Percentiles rank a stretch among this genome's conserved stretches.
Conservation (phyloP, 768 basidiomycete genomes). For the Lactifluus pinguis region DNA sequence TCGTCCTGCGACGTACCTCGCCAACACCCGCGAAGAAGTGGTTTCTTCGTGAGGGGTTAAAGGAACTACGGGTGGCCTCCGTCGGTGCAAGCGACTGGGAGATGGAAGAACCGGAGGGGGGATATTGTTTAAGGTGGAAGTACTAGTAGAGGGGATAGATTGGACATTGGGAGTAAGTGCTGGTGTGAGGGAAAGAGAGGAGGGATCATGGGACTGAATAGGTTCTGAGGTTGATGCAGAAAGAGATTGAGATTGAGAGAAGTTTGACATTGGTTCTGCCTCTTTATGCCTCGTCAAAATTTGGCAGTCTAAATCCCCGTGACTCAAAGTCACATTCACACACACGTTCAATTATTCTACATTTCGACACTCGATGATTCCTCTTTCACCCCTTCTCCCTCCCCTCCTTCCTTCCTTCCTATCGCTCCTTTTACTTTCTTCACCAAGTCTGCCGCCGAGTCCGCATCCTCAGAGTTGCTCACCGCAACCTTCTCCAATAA, state of each 20-base stretch:
- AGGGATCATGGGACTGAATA: background rate
- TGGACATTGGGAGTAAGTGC: background rate
- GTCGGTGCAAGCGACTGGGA: background rate
- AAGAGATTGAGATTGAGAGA: conserved; percentile 9
- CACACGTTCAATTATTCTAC: background rate
- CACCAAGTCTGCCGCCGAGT: conserved; percentile 14
- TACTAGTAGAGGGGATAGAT: conserved; percentile 7
- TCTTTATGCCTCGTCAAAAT: conserved; percentile 23
- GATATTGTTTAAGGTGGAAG: conserved; percentile 1
- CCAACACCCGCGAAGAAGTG: conserved; percentile 9
- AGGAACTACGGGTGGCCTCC: conserved; percentile 6
- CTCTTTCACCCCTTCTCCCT: conserved; percentile 4
- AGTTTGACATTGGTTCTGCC: conserved; percentile 18
- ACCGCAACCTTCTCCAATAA: conserved; percentile 50
- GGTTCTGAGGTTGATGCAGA: conserved; percentile 7
- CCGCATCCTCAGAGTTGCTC: conserved; percentile 19
- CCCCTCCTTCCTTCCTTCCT: conserved; percentile 3
- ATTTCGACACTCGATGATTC: conserved; percentile 3
- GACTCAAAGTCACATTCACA: background rate
- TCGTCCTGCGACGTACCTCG: conserved; percentile 5
- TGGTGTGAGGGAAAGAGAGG: background rate
- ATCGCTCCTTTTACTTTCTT: conserved; percentile 19
- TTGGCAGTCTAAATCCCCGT: conserved; percentile 23
- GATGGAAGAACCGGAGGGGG: background rate
- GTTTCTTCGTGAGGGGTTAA: conserved; percentile 14